Conservation (phyloP, 805 yeast genomes). For the Hagleromyces aurorensis region DNA sequence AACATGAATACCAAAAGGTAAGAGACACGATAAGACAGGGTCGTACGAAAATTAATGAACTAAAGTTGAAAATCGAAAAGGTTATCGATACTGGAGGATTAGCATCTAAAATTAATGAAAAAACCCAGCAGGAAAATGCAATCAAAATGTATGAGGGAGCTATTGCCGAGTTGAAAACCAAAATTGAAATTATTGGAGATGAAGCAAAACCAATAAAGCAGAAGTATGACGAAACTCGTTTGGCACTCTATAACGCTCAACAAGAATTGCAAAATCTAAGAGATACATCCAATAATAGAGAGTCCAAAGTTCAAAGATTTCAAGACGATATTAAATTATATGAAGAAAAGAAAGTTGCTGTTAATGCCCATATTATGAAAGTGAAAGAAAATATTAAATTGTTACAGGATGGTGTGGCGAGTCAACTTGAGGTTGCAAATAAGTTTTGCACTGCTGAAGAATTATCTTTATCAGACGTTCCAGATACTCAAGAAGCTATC, state of each 20-base stretch:
- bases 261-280: constrained; percentile 12
- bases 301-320: constrained; percentile 16
- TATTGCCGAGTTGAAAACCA: constrained; percentile 19
- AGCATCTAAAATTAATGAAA: constrained; percentile 19
- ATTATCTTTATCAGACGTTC: constrained; percentile 34
- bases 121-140: constrained; percentile 19
- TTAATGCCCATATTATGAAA: constrained; percentile 16
- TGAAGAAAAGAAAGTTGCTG: constrained; percentile 14
- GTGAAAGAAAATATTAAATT: constrained; percentile 22
- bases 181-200: constrained; percentile 15
- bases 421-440: constrained; percentile 28
- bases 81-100: constrained; percentile 26
- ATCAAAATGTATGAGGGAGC: constrained; percentile 21
- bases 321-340: constrained; percentile 22
- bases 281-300: constrained; percentile 11
- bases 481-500: constrained; percentile 41
- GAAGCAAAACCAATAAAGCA: constrained; percentile 15
- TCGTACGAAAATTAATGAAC: constrained; percentile 18
- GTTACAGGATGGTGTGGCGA: constrained; percentile 25
- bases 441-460: constrained; percentile 42
- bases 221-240: constrained; percentile 13
- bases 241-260: constrained; percentile 6
- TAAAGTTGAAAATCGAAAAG: constrained; percentile 20
- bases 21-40: constrained; percentile 23
- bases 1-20: constrained; percentile 29